These are phyloP conservation scores for Hansfordia pulvinata DNA, from an alignment of 2,329 filamentous ascomycete species.

Conservation along the genomic window DNA sequence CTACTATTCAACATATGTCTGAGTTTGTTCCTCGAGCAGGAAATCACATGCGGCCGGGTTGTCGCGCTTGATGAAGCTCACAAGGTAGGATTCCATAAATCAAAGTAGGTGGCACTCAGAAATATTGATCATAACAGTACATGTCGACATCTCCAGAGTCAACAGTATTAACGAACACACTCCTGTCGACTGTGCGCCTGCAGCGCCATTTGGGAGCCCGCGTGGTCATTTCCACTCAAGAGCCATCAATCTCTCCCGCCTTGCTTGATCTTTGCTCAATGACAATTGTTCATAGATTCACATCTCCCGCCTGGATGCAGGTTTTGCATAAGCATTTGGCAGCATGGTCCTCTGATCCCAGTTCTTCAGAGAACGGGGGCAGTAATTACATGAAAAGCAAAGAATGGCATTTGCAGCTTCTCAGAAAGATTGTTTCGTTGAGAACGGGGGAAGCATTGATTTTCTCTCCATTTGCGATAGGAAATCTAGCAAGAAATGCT, in stretches of 20 bases:
- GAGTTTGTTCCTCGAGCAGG: slow-evolving; percentile 47
- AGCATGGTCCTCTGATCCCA: no score
- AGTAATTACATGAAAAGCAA: no score
- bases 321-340: slow-evolving; percentile 31
- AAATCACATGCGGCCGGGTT: slow-evolving; percentile 27
- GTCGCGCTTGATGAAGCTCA: slow-evolving; percentile 68
- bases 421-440: no score
- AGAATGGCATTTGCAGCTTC: no score
- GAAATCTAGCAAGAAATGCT: no score
- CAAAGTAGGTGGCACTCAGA: neutral
- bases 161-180: slow-evolving; percentile 43
- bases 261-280: slow-evolving; percentile 60
- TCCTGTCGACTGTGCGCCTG: slow-evolving; percentile 49
- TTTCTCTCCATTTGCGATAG: no score
- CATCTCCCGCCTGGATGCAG: slow-evolving; percentile 47
- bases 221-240: slow-evolving; percentile 63
- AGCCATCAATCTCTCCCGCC: slow-evolving; percentile 55
- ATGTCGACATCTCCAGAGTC: slow-evolving; percentile 28
- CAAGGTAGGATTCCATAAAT: slow-evolving; percentile 45
- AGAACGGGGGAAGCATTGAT: no score
- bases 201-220: slow-evolving; percentile 58
- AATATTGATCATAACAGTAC: no score
- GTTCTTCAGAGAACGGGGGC: no score
- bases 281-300: slow-evolving; percentile 60
- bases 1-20: slow-evolving; percentile 61